Evolutionary conservation across 148 eudicot species (phyloP).

Genomic region (Rheum nobile): DNA sequence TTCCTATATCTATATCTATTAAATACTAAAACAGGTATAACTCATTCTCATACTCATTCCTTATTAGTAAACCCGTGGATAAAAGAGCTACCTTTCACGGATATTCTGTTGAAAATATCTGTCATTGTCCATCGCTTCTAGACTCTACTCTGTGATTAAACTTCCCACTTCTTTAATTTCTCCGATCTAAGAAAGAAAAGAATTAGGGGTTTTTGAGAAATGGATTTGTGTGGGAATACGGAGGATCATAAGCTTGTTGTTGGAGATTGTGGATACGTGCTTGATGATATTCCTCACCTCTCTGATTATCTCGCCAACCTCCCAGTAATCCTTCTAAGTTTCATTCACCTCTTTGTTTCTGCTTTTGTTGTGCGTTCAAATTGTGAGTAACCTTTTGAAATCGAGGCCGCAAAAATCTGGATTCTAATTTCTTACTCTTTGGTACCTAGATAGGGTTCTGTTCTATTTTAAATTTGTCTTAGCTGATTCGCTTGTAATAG

Average conservation of each 20-base stretch:
- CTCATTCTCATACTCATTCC: too few relatives aligned
- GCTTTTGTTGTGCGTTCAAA: neutral
- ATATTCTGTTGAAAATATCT: neutral
- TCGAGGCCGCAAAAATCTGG: neutral
- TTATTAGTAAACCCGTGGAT: neutral
- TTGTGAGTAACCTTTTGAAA: neutral
- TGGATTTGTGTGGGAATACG: neutral
- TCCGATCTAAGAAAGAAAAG: neutral
- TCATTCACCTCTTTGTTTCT: neutral
- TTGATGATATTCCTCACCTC: constrained; percentile 88
- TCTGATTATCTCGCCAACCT: constrained; percentile 34
- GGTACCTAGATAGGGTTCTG: neutral
- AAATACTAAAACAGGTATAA: too few relatives aligned
- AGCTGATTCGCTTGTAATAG: neutral
- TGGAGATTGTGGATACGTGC: constrained; percentile 63
- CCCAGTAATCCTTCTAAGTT: neutral
- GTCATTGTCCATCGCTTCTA: neutral
- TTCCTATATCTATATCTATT: too few relatives aligned
- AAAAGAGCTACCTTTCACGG: neutral
- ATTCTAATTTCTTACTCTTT: neutral
- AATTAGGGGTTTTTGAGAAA: neutral
- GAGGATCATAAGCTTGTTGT: constrained; percentile 10
- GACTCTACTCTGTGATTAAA: neutral
- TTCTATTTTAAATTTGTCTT: neutral
- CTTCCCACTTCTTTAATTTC: neutral